Percentiles rank a stretch among this genome's conserved stretches.
Evolutionary conservation across 495 filamentous ascomycete species (phyloP).

Genomic region (Annulohypoxylon moriforme): DNA sequence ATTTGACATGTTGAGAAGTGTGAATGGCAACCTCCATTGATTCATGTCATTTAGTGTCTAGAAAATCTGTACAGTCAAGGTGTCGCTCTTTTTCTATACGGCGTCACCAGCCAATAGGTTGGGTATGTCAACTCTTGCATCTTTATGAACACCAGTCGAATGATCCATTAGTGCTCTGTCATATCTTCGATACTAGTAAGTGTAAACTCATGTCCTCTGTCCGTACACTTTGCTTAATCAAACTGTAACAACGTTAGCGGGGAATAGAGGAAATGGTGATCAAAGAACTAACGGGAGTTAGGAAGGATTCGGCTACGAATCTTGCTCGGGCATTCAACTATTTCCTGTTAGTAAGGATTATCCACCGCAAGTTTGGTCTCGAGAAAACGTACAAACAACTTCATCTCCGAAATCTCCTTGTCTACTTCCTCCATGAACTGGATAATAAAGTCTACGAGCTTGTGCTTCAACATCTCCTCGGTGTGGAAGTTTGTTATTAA

Average conservation of each 20-base stretch:
- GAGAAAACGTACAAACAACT: slow-evolving; percentile 87
- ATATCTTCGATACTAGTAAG: slow-evolving; percentile 16
- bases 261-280: neutral
- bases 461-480: slow-evolving; percentile 97
- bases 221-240: slow-evolving; percentile 33
- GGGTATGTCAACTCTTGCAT: slow-evolving; percentile 30
- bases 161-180: slow-evolving; percentile 24
- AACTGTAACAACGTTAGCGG: slow-evolving; percentile 39
- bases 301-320: slow-evolving; percentile 97
- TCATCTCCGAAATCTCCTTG: slow-evolving; percentile 99
- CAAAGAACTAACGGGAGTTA: slow-evolving; percentile 81
- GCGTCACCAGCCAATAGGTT: slow-evolving; percentile 8
- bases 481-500: slow-evolving; percentile 98
- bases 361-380: neutral
- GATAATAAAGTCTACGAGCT: slow-evolving; percentile 98
- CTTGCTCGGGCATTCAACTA: slow-evolving; percentile 96
- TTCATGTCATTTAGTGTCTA: slow-evolving; percentile 36
- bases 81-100: neutral
- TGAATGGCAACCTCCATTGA: slow-evolving; percentile 16
- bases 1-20: neutral
- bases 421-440: slow-evolving; percentile 99
- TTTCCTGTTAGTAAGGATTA: slow-evolving; percentile 40
- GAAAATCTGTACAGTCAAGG: slow-evolving; percentile 17
- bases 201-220: neutral
- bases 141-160: slow-evolving; percentile 11